These are phyloP conservation scores for Rhodotorula graminis DNA, from an alignment of 768 basidiomycete genomes.

Conservation along the genomic window DNA sequence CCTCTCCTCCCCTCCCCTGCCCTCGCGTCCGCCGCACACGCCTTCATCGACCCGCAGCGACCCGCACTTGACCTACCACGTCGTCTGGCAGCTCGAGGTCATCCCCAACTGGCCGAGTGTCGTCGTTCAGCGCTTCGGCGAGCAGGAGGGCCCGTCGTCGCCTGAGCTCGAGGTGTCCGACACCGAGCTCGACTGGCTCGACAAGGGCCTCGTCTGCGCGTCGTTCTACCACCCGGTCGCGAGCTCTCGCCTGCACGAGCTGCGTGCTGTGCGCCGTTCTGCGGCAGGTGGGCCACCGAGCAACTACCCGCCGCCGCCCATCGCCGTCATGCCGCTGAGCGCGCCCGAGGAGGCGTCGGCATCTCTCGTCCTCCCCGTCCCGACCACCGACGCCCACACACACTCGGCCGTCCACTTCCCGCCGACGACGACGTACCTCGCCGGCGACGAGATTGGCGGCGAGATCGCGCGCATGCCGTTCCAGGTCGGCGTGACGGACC, in stretches of 20 bases:
- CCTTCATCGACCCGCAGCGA: background rate
- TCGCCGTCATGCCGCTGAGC: too few species aligned
- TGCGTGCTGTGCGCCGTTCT: constrained; percentile 1
- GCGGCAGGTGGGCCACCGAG: too few species aligned
- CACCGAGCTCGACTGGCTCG: constrained; percentile 28
- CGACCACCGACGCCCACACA: too few species aligned
- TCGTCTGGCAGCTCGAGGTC: constrained; percentile 27
- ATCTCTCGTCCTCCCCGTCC: too few species aligned
- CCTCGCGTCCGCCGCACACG: background rate
- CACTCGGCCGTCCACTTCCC: background rate
- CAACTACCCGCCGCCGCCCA: too few species aligned
- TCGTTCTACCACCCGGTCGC: constrained; percentile 23
- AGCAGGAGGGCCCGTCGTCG: background rate
- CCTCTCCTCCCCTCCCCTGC: background rate
- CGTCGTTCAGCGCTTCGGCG: constrained; percentile 15
- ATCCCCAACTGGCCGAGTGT: constrained; percentile 15
- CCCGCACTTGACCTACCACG: constrained; percentile 19
- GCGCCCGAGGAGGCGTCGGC: too few species aligned
- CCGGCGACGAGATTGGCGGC: background rate
- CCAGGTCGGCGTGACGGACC: background rate
- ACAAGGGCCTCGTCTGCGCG: constrained; percentile 8
- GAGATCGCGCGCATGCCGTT: background rate
- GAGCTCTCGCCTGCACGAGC: background rate
- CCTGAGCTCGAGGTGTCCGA: constrained; percentile 2
- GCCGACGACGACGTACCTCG: background rate